Conservation (phyloP, 805 yeast species). For the Candida maltosa region DNA sequence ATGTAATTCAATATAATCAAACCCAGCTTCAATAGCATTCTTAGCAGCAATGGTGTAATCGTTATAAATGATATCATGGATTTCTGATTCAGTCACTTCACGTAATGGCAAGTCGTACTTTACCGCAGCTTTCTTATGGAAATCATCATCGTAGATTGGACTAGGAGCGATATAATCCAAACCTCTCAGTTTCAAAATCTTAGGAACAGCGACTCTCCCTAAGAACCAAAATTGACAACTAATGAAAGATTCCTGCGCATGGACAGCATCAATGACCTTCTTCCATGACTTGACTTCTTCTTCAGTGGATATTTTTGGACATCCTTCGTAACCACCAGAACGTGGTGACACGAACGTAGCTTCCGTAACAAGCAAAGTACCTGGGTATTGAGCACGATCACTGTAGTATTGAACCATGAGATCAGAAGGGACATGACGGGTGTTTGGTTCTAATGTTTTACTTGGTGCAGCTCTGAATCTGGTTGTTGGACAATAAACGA, state of each 20-base stretch:
- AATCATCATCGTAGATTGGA: constrained; percentile 13
- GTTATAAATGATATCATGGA: constrained; percentile 15
- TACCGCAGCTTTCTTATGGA: constrained; percentile 9
- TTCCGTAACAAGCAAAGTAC: constrained; percentile 29
- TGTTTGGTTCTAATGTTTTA: constrained; percentile 3
- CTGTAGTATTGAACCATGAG: constrained; percentile 23
- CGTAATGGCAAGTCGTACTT: constrained; percentile 15
- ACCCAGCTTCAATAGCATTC: constrained; percentile 30
- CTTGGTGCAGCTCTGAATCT: constrained; percentile 17
- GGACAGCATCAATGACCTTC: constrained; percentile 42
- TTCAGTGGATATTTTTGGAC: constrained; percentile 49
- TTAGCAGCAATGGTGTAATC: constrained; percentile 25
- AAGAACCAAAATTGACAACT: constrained; percentile 53
- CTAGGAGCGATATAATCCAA: constrained; percentile 15
- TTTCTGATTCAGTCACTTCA: constrained; percentile 19
- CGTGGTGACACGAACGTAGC: constrained; percentile 27
- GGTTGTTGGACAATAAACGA: constrained; percentile 25
- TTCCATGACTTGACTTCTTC: constrained; percentile 51
- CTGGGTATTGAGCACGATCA: constrained; percentile 28
- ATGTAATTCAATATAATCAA: constrained; percentile 39
- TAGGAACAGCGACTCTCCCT: constrained; percentile 38
- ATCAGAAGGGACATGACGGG: constrained; percentile 24
- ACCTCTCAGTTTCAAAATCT: constrained; percentile 20
- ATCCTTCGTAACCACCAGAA: constrained; percentile 38
- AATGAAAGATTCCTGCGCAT: constrained; percentile 38